Evolutionary conservation across 345 rosid species (phyloP).

Genomic region (Cardiospermum halicacabum): DNA sequence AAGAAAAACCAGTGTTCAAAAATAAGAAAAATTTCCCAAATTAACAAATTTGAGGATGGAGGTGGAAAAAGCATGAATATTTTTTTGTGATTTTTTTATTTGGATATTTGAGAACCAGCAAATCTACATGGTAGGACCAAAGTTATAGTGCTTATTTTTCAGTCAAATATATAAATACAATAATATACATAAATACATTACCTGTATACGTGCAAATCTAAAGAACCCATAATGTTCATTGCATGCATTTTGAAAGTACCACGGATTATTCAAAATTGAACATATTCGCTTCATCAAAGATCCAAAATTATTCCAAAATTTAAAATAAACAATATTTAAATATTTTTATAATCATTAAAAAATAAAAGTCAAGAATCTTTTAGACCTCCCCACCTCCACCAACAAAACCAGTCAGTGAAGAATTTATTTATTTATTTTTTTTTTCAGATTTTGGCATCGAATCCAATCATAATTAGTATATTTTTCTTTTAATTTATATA

Average conservation of each 20-base stretch:
- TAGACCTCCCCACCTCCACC: conserved; percentile 19
- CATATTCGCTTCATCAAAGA: conserved; percentile 15
- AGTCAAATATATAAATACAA: conserved; percentile 19
- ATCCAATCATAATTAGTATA: conserved; percentile 26
- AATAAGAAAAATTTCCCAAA: neutral
- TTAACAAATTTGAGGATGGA: neutral
- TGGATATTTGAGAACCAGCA: conserved; percentile 21
- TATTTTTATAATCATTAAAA: neutral
- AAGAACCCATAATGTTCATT: conserved; percentile 8
- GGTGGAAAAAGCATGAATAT: neutral
- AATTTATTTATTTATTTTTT: conserved; percentile 11
- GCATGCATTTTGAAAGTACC: conserved; percentile 9
- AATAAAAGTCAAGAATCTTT: conserved; percentile 21
- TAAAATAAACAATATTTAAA: neutral
- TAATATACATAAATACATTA: conserved; percentile 8
- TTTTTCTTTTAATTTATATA: too few relatives aligned
- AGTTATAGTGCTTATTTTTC: conserved; percentile 12
- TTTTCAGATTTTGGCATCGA: conserved; percentile 31
- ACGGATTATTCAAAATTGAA: conserved; percentile 19
- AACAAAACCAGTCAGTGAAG: conserved; percentile 19
- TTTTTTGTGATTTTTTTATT: conserved; percentile 11
- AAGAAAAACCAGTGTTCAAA: conserved; percentile 7
- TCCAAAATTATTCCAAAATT: conserved; percentile 16
- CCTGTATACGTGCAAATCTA: conserved; percentile 6
- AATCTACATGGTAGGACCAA: conserved; percentile 18